phyloP scores from a whole-genome alignment of 371 early-diverging fungal genomes.

The Dinochytrium kinnereticum region DNA sequence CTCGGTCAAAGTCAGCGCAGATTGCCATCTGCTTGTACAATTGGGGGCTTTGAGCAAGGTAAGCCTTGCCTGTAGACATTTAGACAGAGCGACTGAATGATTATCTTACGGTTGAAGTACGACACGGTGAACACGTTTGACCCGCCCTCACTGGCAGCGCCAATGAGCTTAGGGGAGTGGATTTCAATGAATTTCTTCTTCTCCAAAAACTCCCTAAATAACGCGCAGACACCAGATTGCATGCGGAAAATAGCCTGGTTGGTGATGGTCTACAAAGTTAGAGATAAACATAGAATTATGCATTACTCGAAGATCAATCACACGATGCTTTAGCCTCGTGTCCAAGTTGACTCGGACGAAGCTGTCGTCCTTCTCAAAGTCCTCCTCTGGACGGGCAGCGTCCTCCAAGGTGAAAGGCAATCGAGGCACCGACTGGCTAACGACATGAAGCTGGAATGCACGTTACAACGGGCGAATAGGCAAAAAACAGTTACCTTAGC shows the following conservation, averaged over 20 bases:
- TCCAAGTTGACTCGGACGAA: slow-evolving; percentile 81
- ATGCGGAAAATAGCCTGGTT: slow-evolving; percentile 98
- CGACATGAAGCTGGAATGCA: slow-evolving; percentile 63
- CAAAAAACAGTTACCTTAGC: slow-evolving; percentile 52
- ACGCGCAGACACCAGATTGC: slow-evolving; percentile 90
- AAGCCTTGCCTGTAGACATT: slow-evolving; percentile 81
- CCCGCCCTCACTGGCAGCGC: slow-evolving; percentile 98
- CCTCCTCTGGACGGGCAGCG: slow-evolving; percentile 87
- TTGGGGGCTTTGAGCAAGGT: slow-evolving; percentile 99
- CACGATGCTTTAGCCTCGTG: slow-evolving; percentile 96
- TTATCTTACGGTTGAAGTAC: slow-evolving; percentile 89
- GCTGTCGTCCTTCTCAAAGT: slow-evolving; percentile 64
- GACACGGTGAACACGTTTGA: slow-evolving; percentile 97
- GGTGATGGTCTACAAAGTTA: slow-evolving; percentile 73
- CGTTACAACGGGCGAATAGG: slow-evolving; percentile 3
- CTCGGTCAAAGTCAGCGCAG: slow-evolving; percentile 96
- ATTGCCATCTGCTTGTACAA: slow-evolving; percentile 99
- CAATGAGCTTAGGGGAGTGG: slow-evolving; percentile 98
- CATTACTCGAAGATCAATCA: slow-evolving; percentile 90
- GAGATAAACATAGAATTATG: not conserved
- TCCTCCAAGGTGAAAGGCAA: slow-evolving; percentile 98
- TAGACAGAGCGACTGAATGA: slow-evolving; percentile 15
- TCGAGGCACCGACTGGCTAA: slow-evolving; percentile 76
- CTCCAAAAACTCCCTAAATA: slow-evolving; percentile 95
- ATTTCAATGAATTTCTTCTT: slow-evolving; percentile 94